Percentiles rank a stretch among this genome's conserved stretches.
Evolutionary conservation across 352 stramenopile genomes (phyloP).

Genomic region (Peronospora destructor): DNA sequence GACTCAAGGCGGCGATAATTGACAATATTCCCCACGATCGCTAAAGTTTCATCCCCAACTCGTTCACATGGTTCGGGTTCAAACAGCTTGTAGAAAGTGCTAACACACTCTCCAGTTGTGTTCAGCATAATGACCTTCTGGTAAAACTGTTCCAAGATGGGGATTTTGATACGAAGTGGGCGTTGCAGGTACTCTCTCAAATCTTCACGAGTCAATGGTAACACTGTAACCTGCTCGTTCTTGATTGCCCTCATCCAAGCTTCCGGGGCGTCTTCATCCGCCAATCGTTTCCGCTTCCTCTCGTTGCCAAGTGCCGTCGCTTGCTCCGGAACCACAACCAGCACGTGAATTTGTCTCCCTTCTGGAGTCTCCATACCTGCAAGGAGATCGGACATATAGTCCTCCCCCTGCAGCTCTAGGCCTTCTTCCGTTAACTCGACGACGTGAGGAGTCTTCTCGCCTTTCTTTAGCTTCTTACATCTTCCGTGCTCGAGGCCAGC

Average conservation of each 20-base stretch:
- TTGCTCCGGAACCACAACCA: slow-evolving; percentile 6
- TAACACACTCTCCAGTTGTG: no score
- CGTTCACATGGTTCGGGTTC: no score
- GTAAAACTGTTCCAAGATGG: not conserved
- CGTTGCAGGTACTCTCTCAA: slow-evolving; percentile 13
- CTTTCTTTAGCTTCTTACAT: no score
- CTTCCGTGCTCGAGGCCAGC: no score
- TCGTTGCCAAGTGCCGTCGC: slow-evolving; percentile 6
- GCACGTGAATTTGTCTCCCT: slow-evolving; percentile 3
- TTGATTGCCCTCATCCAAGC: slow-evolving; percentile 16
- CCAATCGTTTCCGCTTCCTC: slow-evolving; percentile 11
- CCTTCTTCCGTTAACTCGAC: no score
- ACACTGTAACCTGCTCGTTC: slow-evolving; percentile 13
- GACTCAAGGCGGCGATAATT: not conserved
- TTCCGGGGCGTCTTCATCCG: slow-evolving; percentile 7
- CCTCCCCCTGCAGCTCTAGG: no score
- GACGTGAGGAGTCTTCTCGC: no score
- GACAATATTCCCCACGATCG: no score
- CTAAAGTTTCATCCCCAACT: not conserved
- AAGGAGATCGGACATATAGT: no score
- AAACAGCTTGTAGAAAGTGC: no score
- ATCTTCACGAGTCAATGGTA: slow-evolving; percentile 17
- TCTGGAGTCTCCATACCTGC: not conserved
- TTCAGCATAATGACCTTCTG: not conserved
- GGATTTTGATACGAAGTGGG: not conserved